Percentiles rank a stretch among this genome's conserved stretches.
Evolutionary conservation across 176 grass and related monocot genomes (phyloP).

Genomic region (Carex myosuroides): DNA sequence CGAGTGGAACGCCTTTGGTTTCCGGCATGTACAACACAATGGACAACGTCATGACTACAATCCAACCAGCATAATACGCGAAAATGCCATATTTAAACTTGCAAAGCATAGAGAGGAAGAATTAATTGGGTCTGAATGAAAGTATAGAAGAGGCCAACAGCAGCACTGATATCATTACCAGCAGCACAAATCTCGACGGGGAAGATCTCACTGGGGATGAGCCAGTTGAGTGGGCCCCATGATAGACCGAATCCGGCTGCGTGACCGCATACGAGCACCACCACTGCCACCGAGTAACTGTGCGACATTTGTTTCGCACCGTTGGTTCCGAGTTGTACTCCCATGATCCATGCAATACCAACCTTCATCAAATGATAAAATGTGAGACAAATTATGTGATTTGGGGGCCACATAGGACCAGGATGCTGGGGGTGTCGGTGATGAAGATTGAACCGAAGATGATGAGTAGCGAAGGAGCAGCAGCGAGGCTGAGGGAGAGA

Average conservation of each 20-base stretch:
- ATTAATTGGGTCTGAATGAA: constrained; percentile 17
- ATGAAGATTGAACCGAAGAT: constrained; percentile 57
- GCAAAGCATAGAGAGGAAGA: constrained; percentile 18
- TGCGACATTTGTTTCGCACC: neutral
- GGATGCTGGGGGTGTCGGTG: constrained; percentile 73
- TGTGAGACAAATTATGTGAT: neutral
- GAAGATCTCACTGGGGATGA: constrained; percentile 21
- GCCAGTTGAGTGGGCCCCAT: constrained; percentile 20
- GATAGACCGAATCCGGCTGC: neutral
- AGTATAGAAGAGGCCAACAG: neutral
- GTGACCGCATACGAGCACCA: constrained; percentile 4
- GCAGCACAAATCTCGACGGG: neutral
- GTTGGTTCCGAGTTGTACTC: neutral
- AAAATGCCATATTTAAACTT: constrained; percentile 6
- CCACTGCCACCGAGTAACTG: neutral
- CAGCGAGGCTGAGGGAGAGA: constrained; percentile 62
- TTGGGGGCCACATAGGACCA: constrained; percentile 41
- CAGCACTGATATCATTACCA: constrained; percentile 14
- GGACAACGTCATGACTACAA: constrained; percentile 5
- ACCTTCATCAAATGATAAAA: constrained; percentile 21
- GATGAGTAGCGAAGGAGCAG: constrained; percentile 46
- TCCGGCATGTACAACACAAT: neutral
- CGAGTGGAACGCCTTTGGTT: neutral
- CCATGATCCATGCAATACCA: neutral
- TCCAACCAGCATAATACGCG: constrained; percentile 9